Base-by-base conservation (phyloP, 805 yeast genomes). In the Brettanomyces nanus region DNA sequence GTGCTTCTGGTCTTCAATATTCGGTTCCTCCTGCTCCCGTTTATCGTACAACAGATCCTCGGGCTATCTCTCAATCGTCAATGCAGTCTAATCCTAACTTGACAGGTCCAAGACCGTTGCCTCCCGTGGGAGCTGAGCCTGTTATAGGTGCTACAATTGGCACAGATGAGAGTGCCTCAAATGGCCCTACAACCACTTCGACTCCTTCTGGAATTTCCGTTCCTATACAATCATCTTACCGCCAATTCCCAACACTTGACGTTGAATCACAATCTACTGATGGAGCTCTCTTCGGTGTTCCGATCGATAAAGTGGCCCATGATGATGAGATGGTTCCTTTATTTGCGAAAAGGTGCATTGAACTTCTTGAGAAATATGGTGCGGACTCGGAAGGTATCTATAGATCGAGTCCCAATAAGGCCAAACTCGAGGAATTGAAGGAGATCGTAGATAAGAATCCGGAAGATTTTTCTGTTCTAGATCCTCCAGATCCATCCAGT, bases 311-410 rank as follows among this genome's bases (percentile, higher is more conserved):
- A 31, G 76, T 87, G 15, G 81, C 79, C 44, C 77, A 72, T 47
- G 96, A 94, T 45, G 90, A 87, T 38, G 95, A 85, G 46, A 80
- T 85, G 58, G 96, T 92, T 4, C 99, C 99, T 1, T 71, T 82
- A 14, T 74, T 92, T 35, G 98, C 92, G 9, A 79, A 80, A 45
- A 85, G 80, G 53, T 89, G 97, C 66, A 83, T 90, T 36, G 80
- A 79, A 45, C 80, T 89, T 6, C 78, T 92, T 26, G 97, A 92
- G 53, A 71, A 69, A 29, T 79, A 82, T 55, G 99, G 99, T 2
- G 57, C 82, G 28, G 80, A 85, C 36, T 65, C 84, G 25, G 97
- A 87, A 55, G 97, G 97, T 1, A 80, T 92, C 26, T 92, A 92
- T 58, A 69, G 97, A 40, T 77, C 85, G 25, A 78, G 84, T 37